phyloP scores from a whole-genome alignment of 225 moss, liverwort and hornwort genomes.

The Neckera pumila region DNA sequence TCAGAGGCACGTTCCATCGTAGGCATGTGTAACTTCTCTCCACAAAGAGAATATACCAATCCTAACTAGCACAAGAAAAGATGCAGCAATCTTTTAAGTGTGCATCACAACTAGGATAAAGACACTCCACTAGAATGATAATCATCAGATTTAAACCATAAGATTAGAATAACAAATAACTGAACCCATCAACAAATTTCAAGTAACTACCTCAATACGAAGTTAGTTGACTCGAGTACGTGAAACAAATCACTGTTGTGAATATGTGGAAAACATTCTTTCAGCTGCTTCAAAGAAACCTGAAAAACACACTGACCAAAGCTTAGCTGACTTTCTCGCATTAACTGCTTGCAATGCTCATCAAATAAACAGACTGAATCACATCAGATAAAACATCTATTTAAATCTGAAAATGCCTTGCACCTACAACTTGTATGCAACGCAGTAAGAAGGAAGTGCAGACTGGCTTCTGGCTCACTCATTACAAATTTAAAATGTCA shows the following conservation, averaged over 20 bases:
- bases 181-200: not conserved
- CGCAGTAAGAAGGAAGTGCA: not conserved
- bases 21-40: not conserved
- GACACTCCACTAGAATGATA: not conserved
- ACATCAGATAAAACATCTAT: not conserved
- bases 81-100: not conserved
- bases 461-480: not conserved
- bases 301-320: not conserved
- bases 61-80: not conserved
- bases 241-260: not conserved
- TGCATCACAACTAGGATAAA: not conserved
- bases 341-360: not conserved
- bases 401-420: not conserved
- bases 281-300: slow-evolving; percentile 14
- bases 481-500: not conserved
- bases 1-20: not conserved
- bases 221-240: slow-evolving; percentile 16
- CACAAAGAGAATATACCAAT: not conserved
- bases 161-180: not conserved
- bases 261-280: slow-evolving; percentile 16
- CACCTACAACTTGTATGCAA: not conserved
- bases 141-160: not conserved
- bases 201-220: slow-evolving; percentile 10
- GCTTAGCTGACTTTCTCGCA: not conserved
- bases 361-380: not conserved